Percentiles rank a stretch among this genome's conserved stretches.
Evolutionary conservation across 2,329 filamentous ascomycete species (phyloP).

Genomic region (Colletotrichum orbiculare): DNA sequence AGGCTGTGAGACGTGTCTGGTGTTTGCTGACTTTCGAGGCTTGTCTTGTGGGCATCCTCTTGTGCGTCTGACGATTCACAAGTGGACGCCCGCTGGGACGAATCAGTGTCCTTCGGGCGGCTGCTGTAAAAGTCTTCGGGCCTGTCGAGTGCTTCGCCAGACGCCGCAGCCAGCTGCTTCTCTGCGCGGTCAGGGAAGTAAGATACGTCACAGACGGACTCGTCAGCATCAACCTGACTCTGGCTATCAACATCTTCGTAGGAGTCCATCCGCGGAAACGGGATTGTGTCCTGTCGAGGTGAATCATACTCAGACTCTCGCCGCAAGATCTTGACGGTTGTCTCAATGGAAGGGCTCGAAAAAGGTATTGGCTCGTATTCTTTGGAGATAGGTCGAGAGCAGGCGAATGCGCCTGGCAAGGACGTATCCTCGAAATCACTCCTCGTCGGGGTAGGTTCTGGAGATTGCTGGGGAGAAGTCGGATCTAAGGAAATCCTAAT

Average conservation of each 20-base stretch:
- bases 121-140: constrained; percentile 41
- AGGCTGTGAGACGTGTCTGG: constrained; percentile 57
- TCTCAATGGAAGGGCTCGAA: constrained; percentile 52
- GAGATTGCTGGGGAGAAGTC: constrained; percentile 40
- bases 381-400: constrained; percentile 38
- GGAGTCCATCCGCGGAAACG: constrained; percentile 49
- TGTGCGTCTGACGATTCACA: constrained; percentile 49
- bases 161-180: constrained; percentile 51
- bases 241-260: constrained; percentile 53
- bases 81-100: constrained; percentile 51
- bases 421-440: constrained; percentile 41
- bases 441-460: constrained; percentile 42
- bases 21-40: constrained; percentile 36
- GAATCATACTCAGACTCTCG: constrained; percentile 53
- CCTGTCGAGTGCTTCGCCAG: constrained; percentile 46
- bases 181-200: constrained; percentile 46
- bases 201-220: constrained; percentile 39
- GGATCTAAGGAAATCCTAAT: constrained; percentile 55
- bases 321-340: constrained; percentile 62
- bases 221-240: constrained; percentile 47
- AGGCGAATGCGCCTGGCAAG: constrained; percentile 45
- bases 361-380: constrained; percentile 55
- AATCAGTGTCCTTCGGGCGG: constrained; percentile 35
- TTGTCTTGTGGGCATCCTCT: constrained; percentile 31
- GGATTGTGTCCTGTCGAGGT: constrained; percentile 40